Percentiles rank a stretch among this genome's conserved stretches.
phyloP scores from a whole-genome alignment of 2,329 filamentous ascomycete genomes.

The Gnomoniopsis sp. region DNA sequence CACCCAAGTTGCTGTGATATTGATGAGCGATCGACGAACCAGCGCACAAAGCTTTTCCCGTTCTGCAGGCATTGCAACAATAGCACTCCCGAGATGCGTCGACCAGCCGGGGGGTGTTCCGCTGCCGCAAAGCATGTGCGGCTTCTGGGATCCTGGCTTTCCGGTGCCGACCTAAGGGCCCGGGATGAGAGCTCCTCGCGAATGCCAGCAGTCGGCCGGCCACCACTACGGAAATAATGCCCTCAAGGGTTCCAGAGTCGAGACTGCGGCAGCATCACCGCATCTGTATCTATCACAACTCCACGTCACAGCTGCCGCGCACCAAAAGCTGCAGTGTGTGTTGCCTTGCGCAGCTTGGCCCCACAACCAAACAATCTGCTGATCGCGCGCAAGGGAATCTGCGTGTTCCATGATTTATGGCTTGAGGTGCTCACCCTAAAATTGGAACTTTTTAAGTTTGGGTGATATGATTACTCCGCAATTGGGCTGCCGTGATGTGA shows the following conservation, averaged over 20 bases:
- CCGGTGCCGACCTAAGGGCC: slow-evolving; percentile 1
- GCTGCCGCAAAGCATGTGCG: slow-evolving; percentile 4
- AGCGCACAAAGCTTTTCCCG: background rate
- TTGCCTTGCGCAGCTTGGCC: background rate
- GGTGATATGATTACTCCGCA: background rate
- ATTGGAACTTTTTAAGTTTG: no score
- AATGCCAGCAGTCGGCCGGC: slow-evolving; percentile 1
- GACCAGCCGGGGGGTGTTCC: slow-evolving; percentile 5
- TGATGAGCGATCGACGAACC: slow-evolving; percentile 10
- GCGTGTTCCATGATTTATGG: background rate
- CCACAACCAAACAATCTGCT: background rate
- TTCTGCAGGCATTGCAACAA: slow-evolving; percentile 13
- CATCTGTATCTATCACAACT: background rate
- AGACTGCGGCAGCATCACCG: background rate
- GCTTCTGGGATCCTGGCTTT: slow-evolving; percentile 10
- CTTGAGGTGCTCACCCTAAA: background rate
- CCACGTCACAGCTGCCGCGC: background rate
- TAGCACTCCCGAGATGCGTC: slow-evolving; percentile 16
- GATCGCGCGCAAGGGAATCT: no score
- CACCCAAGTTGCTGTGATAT: background rate
- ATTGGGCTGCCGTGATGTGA: slow-evolving; percentile 15
- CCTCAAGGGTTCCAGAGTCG: background rate
- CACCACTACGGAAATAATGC: slow-evolving; percentile 4
- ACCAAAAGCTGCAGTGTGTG: background rate
- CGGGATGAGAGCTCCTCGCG: slow-evolving; percentile 11